Evolutionary conservation across 768 basidiomycete species (phyloP), one percentile per base, ranked within the genome.

Genomic region (Lentinus tigrinus): DNA sequence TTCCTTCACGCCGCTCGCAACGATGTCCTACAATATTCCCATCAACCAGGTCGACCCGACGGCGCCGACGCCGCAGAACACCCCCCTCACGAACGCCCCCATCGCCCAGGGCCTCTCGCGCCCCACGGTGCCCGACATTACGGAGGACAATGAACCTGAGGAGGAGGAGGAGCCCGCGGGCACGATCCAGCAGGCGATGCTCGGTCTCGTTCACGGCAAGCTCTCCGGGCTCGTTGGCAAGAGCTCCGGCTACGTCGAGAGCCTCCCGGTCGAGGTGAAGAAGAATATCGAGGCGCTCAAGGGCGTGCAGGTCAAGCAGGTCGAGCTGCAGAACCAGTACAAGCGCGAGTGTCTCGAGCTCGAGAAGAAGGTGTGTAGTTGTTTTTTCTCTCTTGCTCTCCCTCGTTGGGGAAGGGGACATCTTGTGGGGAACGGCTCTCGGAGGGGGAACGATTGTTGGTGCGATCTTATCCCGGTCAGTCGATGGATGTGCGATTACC

Each of bases 21-120:
- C 67, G 67, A 91, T 91, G 89, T 87, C 87, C 47, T 82, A 82
- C 69, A 85, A 78, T 69, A 73, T 91, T 52, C 82, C 85, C 66
- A 90, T 91, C 71, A 70, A 63, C 49, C 73, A 76, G 43, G 70
- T 74, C 55, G 83, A 83, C 73, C 76, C 87, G 24, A 87, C 89
- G 3, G 93, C 94, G n/a, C 93, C 94, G 8, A 97, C 94, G 16
- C 94, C 94, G 23, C 90, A 92, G 77, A 96, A 97, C 75, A 96
- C 95, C 3, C 95, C 94, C 11, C 76, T 93, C 60, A 85, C 78
- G 53, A 84, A 90, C 64, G 90, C 91, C 13, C 92, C 93, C 54
- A 88, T 96, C 73, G 81, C 87, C 0, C 73, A 75, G 23, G 90
- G 88, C 55, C 80, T 95, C 59, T 94, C 93, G 46, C 85, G 91